Base-by-base conservation (phyloP, 805 yeast species). In the Candida endomychidarum region DNA sequence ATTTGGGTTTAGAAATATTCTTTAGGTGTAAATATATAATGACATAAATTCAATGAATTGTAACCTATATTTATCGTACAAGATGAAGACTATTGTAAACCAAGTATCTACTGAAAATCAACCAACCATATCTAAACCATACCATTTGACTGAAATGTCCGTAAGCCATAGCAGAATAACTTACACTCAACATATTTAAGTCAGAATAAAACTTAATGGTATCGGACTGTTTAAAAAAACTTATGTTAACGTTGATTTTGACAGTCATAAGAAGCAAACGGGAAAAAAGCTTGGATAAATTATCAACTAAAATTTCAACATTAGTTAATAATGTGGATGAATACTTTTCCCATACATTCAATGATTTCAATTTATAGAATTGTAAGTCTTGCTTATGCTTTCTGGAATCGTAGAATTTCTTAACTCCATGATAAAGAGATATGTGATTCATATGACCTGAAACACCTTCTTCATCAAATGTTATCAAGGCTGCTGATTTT, bases 111-210 rank as follows among this genome's bases (percentile, higher is more conserved):
- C 96, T 83, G 11, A 81, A 61, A 5, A 77, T 43, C 56, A 93
- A 68, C 96, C 97, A 93, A 1, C 88, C 82, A 67, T 85, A 86
- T 49, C 99, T 73, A 60, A 83, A 93, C 97, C 97, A 91, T 7
- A 84, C 90, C 86, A 93, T 86, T 60, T 93, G 99, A 2, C 95
- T 80, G 46, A 72, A 71, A 62, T 93, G 98, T 2, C 85, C 95
- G 48, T 72, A 72, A 2, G 81, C 65, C 96, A 91, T 88, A 3
- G 96, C 85, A 0, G 83, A 74, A 40, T 81, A 69, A 29, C 73
- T 61, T 41, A 61, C 65, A 41, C 65, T 60, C 40, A 61, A 57
- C 67, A 64, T 66, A 42, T 65, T 66, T 42, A 66, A 53, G 43
- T 63, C 70, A 14, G 65, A 58, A 48, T 63, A 72, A 15, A 74